Evolutionary conservation across 2,329 filamentous ascomycete genomes (phyloP).

Genomic region (Ascochyta fabae): DNA sequence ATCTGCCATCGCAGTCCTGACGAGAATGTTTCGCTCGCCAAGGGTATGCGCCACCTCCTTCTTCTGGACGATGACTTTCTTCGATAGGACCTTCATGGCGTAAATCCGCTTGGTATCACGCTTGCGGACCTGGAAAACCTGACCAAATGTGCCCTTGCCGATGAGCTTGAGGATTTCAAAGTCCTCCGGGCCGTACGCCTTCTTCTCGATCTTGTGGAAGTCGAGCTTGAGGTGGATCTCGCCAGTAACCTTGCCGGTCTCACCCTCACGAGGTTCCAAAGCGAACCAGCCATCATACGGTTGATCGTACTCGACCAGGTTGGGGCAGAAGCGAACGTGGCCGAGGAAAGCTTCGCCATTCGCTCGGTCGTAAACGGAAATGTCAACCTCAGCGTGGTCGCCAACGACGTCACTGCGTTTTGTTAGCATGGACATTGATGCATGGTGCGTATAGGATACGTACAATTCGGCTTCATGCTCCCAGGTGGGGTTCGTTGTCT

Average conservation of each 20-base stretch:
- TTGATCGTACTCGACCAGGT: conserved; percentile 70
- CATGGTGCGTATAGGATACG: conserved; percentile 50
- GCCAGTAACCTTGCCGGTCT: conserved; percentile 77
- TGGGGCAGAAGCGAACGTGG: conserved; percentile 81
- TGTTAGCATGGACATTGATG: conserved; percentile 27
- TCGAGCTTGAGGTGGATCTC: conserved; percentile 87
- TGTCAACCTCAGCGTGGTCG: conserved; percentile 85
- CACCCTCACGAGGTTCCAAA: conserved; percentile 78
- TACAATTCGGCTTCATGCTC: conserved; percentile 95
- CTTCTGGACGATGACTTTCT: conserved; percentile 99
- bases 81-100: conserved; percentile 98
- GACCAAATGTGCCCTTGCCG: conserved; percentile 96
- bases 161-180: conserved; percentile 97
- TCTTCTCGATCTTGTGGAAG: conserved; percentile 84
- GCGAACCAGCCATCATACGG: conserved; percentile 85
- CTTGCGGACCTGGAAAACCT: conserved; percentile 98
- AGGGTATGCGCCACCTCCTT: conserved; percentile 98
- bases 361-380: conserved; percentile 89
- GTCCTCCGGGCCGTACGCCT: conserved; percentile 90
- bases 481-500: conserved; percentile 88
- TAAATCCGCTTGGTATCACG: conserved; percentile 96
- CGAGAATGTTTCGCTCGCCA: conserved; percentile 94
- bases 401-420: conserved; percentile 83
- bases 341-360: conserved; percentile 90
- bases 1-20: conserved; percentile 92